phyloP scores from a whole-genome alignment of 2,329 filamentous ascomycete genomes.

The Hymenoscyphus linearis region DNA sequence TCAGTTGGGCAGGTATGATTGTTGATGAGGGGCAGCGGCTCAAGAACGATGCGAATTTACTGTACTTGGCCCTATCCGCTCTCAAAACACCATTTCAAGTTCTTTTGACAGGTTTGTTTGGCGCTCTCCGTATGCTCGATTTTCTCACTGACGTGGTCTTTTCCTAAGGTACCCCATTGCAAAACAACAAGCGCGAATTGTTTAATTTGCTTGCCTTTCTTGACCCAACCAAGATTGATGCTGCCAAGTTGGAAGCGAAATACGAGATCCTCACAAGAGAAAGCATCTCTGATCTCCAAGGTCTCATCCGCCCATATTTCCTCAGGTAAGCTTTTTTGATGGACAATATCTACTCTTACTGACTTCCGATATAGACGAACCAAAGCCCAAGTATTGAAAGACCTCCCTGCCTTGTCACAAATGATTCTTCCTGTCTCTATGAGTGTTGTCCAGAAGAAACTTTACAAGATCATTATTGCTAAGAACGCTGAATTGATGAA shows the following conservation, averaged over 20 bases:
- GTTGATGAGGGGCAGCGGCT: conserved; percentile 94
- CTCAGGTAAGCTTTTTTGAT: conserved; percentile 36
- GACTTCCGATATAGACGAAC: conserved; percentile 53
- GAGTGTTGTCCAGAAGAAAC: conserved; percentile 86
- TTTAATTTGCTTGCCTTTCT: conserved; percentile 97
- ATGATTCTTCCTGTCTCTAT: conserved; percentile 96
- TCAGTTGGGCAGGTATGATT: conserved; percentile 82
- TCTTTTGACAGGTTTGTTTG: conserved; percentile 61
- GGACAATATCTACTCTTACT: not conserved
- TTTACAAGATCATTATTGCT: conserved; percentile 88
- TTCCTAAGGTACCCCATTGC: conserved; percentile 64
- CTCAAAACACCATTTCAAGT: conserved; percentile 79
- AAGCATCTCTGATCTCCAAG: conserved; percentile 75
- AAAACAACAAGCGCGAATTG: conserved; percentile 91
- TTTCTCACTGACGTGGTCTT: conserved; percentile 17
- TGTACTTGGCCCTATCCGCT: conserved; percentile 69
- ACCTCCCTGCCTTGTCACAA: conserved; percentile 87
- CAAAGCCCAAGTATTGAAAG: conserved; percentile 84
- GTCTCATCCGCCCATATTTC: conserved; percentile 71
- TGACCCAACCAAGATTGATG: conserved; percentile 59
- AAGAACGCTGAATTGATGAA: conserved; percentile 87
- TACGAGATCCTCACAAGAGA: conserved; percentile 77
- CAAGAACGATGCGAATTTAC: conserved; percentile 82
- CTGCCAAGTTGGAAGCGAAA: conserved; percentile 66
- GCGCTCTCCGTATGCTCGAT: not conserved